Conservation (phyloP, 805 yeast species). For the Huiozyma naganishii region DNA sequence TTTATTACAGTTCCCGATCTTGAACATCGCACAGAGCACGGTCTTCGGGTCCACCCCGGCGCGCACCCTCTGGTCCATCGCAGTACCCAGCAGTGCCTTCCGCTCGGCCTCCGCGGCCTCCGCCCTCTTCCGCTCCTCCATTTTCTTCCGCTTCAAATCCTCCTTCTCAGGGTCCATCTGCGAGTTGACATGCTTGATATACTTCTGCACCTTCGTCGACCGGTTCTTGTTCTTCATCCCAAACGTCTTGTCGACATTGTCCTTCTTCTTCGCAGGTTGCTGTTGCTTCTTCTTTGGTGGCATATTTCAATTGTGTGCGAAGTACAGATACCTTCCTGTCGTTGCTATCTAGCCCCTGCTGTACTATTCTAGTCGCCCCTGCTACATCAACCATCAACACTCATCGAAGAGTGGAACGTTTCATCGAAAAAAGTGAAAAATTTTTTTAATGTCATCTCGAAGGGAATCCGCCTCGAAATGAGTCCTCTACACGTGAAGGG, state of each 20-base stretch:
- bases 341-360: not conserved
- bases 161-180: slow-evolving; percentile 55
- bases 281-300: slow-evolving; percentile 52
- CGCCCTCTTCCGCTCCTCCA: slow-evolving; percentile 79
- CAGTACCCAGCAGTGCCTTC: slow-evolving; percentile 56
- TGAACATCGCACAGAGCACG: slow-evolving; percentile 81
- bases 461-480: too few relatives aligned
- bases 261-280: slow-evolving; percentile 45
- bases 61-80: slow-evolving; percentile 76
- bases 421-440: too few relatives aligned
- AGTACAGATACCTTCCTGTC: too few relatives aligned
- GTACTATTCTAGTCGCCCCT: not conserved
- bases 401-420: not conserved
- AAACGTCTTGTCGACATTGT: slow-evolving; percentile 82
- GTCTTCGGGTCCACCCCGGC: slow-evolving; percentile 97
- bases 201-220: slow-evolving; percentile 78
- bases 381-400: not conserved
- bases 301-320: slow-evolving; percentile 31
- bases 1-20: slow-evolving; percentile 73
- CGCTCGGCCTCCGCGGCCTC: slow-evolving; percentile 87
- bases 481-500: too few relatives aligned
- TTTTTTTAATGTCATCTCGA: too few relatives aligned
- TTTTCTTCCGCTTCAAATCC: slow-evolving; percentile 57
- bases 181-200: slow-evolving; percentile 58
- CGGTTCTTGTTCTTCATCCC: slow-evolving; percentile 94